These are phyloP conservation scores for Arbutus unedo DNA, from an alignment of 148 eudicot genomes.

Conservation along the genomic window DNA sequence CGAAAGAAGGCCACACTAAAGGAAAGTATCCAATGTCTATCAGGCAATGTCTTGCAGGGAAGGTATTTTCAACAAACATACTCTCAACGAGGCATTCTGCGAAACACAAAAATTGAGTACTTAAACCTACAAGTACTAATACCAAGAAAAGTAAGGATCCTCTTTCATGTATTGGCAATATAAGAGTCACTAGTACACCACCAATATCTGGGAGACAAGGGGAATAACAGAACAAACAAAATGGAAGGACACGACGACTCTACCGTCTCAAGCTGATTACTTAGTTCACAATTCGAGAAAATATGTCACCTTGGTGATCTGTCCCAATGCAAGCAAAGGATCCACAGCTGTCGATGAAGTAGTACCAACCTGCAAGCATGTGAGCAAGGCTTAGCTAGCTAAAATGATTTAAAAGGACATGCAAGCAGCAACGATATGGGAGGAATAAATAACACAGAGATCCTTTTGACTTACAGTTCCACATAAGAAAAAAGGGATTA, in stretches of 20 bases:
- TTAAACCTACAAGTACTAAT: neutral
- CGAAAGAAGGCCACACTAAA: slow-evolving; percentile 8
- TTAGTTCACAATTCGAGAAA: neutral
- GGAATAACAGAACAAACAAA: neutral
- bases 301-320: slow-evolving; percentile 61
- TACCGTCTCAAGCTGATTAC: slow-evolving; percentile 13
- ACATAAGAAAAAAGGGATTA: slow-evolving; percentile 74
- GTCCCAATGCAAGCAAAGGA: slow-evolving; percentile 73
- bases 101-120: neutral
- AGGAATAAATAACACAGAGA: slow-evolving; percentile 4
- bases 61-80: neutral
- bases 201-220: neutral
- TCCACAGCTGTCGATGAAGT: slow-evolving; percentile 97
- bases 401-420: neutral
- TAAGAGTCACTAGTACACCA: neutral
- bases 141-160: neutral
- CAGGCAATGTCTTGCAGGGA: slow-evolving; percentile 1
- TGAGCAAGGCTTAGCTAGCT: neutral
- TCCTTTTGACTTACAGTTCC: slow-evolving; percentile 66
- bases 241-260: neutral
- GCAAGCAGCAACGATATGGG: neutral
- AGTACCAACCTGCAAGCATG: slow-evolving; percentile 68
- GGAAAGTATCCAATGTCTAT: neutral
- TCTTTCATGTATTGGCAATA: neutral
- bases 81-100: neutral